phyloP scores from a whole-genome alignment of 768 basidiomycete species.

The Trametes elegans region DNA sequence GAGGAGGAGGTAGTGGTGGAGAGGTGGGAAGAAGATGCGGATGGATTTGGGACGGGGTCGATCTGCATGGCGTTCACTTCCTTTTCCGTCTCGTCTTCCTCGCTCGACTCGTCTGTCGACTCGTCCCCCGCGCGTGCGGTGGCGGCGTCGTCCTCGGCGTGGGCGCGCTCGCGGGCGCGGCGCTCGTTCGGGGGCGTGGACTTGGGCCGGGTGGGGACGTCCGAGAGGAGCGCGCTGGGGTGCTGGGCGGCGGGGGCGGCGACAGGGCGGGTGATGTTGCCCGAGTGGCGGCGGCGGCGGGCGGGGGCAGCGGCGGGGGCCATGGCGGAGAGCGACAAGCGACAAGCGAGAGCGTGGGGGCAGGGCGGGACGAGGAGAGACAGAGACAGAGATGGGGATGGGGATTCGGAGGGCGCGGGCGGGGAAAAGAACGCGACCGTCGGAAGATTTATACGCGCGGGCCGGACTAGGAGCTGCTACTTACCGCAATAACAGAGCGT shows the following conservation, averaged over 20 bases:
- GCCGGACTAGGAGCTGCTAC: not conserved
- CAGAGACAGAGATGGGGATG: no score
- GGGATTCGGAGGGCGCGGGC: not conserved
- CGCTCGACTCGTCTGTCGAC: constrained; percentile 7
- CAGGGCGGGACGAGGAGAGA: not conserved
- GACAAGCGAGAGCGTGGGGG: not conserved
- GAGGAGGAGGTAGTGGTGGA: constrained; percentile 16
- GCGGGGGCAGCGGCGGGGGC: constrained; percentile 8
- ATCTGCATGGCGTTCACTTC: constrained; percentile 20
- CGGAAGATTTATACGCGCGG: not conserved
- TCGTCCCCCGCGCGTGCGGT: constrained; percentile 31
- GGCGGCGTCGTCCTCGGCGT: constrained; percentile 25
- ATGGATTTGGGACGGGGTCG: constrained; percentile 17
- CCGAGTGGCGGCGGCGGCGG: constrained; percentile 53
- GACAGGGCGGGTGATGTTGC: constrained; percentile 28
- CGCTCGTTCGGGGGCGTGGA: constrained; percentile 68
- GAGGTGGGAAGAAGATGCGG: constrained; percentile 8
- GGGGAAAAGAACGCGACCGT: not conserved
- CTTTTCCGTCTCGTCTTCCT: constrained; percentile 21
- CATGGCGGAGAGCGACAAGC: constrained; percentile 11
- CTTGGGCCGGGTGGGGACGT: constrained; percentile 68
- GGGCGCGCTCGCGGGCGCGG: constrained; percentile 31
- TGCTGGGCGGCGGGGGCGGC: constrained; percentile 20
- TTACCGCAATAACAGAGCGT: no score
- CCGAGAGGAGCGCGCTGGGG: constrained; percentile 30